These are phyloP conservation scores for Alectoria sarmentosa DNA, from an alignment of 495 filamentous ascomycete species.

Conservation along the genomic window DNA sequence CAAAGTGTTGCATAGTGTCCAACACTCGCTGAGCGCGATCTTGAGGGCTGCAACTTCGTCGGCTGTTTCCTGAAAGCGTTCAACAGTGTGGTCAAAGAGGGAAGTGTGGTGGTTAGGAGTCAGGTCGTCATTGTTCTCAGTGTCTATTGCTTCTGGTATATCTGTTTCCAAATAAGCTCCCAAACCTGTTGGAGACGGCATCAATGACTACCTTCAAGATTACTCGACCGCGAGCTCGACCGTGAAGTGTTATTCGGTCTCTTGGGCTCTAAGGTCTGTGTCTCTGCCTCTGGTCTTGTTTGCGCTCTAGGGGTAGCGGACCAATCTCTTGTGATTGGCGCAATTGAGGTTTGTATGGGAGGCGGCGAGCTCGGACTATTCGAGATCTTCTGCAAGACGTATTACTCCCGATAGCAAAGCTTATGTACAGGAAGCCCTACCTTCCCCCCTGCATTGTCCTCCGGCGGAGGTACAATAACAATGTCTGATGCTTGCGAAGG, in stretches of 20 bases:
- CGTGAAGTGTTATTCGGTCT: conserved; percentile 26
- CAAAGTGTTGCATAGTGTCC: conserved; percentile 88
- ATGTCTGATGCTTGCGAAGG: conserved; percentile 30
- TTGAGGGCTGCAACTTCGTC: conserved; percentile 67
- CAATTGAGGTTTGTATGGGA: conserved; percentile 61
- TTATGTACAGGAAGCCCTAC: conserved; percentile 24
- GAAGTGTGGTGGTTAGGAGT: conserved; percentile 36
- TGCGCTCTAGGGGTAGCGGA: conserved; percentile 75
- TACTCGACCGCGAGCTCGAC: conserved; percentile 43
- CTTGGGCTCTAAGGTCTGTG: conserved; percentile 40
- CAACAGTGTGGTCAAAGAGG: conserved; percentile 31
- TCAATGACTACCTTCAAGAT: conserved; percentile 59
- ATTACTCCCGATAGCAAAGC: background rate
- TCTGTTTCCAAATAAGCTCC: conserved; percentile 28
- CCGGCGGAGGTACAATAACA: conserved; percentile 30
- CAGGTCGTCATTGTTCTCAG: conserved; percentile 30
- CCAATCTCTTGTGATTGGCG: conserved; percentile 49
- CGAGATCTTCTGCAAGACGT: conserved; percentile 22
- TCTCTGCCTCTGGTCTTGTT: conserved; percentile 63
- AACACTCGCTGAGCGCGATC: conserved; percentile 78
- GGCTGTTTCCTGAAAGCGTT: conserved; percentile 41
- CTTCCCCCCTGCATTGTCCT: conserved; percentile 29
- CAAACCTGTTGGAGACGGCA: background rate
- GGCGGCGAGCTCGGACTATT: conserved; percentile 46
- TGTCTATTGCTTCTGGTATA: conserved; percentile 40